These are phyloP conservation scores for Arthrobotrys megalospora DNA, from an alignment of 2,329 filamentous ascomycete species.

Conservation along the genomic window DNA sequence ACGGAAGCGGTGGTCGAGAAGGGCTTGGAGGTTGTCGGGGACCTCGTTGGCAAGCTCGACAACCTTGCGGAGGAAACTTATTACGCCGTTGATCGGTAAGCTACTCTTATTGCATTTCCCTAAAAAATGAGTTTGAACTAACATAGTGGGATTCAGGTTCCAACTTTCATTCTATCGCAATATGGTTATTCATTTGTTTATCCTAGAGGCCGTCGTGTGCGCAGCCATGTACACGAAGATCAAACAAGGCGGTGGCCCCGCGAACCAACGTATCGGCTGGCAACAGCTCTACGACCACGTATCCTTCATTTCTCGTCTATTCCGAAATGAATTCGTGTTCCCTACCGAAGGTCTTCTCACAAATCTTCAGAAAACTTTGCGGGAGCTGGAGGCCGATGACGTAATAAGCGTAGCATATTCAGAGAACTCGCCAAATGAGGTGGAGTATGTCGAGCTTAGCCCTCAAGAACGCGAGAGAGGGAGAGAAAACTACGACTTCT, in stretches of 20 bases:
- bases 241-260: constrained; percentile 88
- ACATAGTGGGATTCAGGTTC: constrained; percentile 70
- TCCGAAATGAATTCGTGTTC: constrained; percentile 97
- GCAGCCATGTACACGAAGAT: constrained; percentile 91
- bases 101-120: constrained; percentile 59
- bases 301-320: constrained; percentile 90
- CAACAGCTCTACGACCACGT: constrained; percentile 82
- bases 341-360: constrained; percentile 83
- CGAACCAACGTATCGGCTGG: constrained; percentile 84
- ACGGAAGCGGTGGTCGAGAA: constrained; percentile 88
- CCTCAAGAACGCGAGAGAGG: constrained; percentile 82
- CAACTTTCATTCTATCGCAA: constrained; percentile 98
- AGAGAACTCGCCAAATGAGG: constrained; percentile 71
- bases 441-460: constrained; percentile 81
- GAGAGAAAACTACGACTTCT: constrained; percentile 97
- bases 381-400: constrained; percentile 81
- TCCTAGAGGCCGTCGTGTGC: constrained; percentile 90
- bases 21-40: constrained; percentile 90
- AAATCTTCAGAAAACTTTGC: constrained; percentile 86
- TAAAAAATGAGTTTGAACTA: constrained; percentile 62
- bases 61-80: constrained; percentile 91
- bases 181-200: constrained; percentile 99
- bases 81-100: constrained; percentile 84
- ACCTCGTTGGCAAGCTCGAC: constrained; percentile 84
- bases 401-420: constrained; percentile 77